Evolutionary conservation across 2,329 filamentous ascomycete species (phyloP), one percentile per base, ranked within the genome.

Genomic region (Chrysoporthe deuterocubensis): DNA sequence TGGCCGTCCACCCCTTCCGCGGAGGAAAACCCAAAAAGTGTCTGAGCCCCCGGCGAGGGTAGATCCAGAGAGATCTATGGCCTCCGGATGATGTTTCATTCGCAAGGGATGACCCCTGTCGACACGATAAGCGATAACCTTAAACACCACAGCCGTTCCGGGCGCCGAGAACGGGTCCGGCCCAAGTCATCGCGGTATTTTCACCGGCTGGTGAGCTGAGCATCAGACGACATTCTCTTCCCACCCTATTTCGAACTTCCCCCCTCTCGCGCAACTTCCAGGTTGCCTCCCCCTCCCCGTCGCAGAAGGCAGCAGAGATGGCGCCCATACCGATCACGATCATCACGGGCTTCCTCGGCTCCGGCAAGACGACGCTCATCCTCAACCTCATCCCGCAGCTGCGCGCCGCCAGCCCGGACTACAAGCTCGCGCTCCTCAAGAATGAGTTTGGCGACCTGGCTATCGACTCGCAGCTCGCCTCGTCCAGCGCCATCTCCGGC

Each of bases 361-460:
- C 93, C 9, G 96, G 96, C 68, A 98, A 98, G 82, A 99, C 96
- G 1, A 98, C 96, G 2, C 86, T 99, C 68, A 94, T 99, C 71
- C 90, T 99, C 70, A 96, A 96, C 80, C 91, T 99, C 14, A 87
- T 98, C 72, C 94, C 94, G 0, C 96, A 99, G 82, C 90, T 99
- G 16, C 87, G 83, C 74, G 89, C 90, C n/a, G 81, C 86, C 64
- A 91, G 89, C 77, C 87, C 88, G 1, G 72, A 77, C 71, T 98
- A 99, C 87, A 92, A 91, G 67, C 92, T 99, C 71, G 96, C 95
- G 2, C 89, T 99, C 18, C 87, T 99, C 66, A 99, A 99, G 79
- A 99, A 99, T 81, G 96, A 99, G 81, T 98, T 97, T 79, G 96
- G 96, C 76, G 94, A 98, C 78, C 81, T 99, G 54, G 94, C 94